Evolutionary conservation across 345 rosid genomes (phyloP).

Genomic region (Lepidium didymum): DNA sequence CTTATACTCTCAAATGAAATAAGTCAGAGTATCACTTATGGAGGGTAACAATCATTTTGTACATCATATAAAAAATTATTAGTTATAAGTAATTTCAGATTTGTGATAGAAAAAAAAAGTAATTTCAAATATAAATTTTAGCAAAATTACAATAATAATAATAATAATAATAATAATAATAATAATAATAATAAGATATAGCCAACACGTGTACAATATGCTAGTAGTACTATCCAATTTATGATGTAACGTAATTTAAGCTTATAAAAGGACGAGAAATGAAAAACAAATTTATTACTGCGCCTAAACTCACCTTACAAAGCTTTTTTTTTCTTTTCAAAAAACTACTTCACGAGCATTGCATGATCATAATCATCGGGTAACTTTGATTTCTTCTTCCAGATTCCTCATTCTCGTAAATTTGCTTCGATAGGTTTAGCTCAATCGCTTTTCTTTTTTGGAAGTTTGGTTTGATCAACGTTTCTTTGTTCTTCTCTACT

Average conservation of each 20-base stretch:
- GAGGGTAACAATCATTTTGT: too few species aligned
- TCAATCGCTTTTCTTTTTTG: not conserved
- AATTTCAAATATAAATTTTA: too few species aligned
- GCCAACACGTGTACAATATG: not conserved
- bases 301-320: not conserved
- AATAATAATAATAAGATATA: too few species aligned
- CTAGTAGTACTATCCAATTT: not conserved
- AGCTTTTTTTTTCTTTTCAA: not conserved
- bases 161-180: too few species aligned
- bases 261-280: not conserved
- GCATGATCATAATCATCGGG: constrained; percentile 10
- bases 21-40: too few species aligned
- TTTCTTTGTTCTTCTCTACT: constrained; percentile 4
- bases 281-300: not conserved
- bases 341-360: constrained; percentile 12
- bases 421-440: not conserved
- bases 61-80: too few species aligned
- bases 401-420: not conserved
- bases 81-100: too few species aligned
- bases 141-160: too few species aligned
- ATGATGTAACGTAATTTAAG: not conserved
- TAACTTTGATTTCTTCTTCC: not conserved
- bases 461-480: not conserved
- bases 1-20: too few species aligned
- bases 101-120: too few species aligned